A percentile compares a stretch with the other conserved stretches of the same genome.
These are phyloP conservation scores for Chrysosporium queenslandicum DNA, from an alignment of 2,329 filamentous ascomycete species.

Conservation along the genomic window DNA sequence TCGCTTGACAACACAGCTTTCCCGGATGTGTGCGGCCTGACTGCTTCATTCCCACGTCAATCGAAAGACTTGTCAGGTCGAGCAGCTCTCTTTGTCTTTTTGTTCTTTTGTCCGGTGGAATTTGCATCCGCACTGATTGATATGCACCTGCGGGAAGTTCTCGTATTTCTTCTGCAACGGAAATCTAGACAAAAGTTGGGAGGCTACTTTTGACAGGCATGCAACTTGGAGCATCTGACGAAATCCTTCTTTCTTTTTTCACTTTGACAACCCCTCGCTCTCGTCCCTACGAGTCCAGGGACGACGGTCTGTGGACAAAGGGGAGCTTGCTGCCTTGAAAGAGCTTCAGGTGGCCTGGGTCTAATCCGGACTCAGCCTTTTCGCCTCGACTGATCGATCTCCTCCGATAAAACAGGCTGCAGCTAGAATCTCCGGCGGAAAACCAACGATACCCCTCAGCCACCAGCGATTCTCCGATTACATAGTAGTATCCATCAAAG, in stretches of 20 bases:
- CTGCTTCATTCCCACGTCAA: neutral
- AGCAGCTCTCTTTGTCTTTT: no score
- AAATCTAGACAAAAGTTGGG: neutral
- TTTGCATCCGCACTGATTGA: neutral
- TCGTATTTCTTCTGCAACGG: constrained; percentile 5
- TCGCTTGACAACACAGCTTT: no score
- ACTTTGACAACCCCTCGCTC: neutral
- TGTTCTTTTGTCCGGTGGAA: neutral
- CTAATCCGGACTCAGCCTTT: no score
- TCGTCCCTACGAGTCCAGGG: neutral
- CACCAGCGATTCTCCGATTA: no score
- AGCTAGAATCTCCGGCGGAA: no score
- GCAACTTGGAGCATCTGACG: neutral
- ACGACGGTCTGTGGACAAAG: neutral
- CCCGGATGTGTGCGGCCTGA: no score
- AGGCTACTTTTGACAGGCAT: neutral
- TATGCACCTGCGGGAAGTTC: constrained; percentile 3
- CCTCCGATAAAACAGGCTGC: neutral
- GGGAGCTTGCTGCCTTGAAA: neutral
- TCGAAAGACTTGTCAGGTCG: no score
- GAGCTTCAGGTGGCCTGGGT: neutral
- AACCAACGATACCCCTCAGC: no score
- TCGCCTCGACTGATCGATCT: neutral
- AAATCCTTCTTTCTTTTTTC: neutral
- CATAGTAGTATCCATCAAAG: no score